Evolutionary conservation across 2,329 filamentous ascomycete genomes (phyloP), one percentile per base, ranked within the genome.

Genomic region (Aspergillus carbonarius): DNA sequence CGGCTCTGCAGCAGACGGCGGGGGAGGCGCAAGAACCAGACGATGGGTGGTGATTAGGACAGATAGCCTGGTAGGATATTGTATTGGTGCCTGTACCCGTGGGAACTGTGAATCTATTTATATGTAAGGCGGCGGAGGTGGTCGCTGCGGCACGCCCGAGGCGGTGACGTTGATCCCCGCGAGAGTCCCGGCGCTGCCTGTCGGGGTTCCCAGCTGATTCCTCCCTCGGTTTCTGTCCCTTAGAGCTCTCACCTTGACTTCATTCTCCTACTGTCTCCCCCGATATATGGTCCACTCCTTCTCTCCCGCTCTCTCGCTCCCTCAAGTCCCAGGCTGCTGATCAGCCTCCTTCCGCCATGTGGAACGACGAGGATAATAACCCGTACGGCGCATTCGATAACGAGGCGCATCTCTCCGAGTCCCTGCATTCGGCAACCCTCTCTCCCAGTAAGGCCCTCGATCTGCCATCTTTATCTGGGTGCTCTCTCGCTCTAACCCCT

Each of bases 311-410:
- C 51, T 53, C 47, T 53, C 44, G 10, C 30, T 32, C 9, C 30
- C 30, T 32, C 10, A 59, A 32, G 17, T 39, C 37, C 56, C 50
- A 66, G 64, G 63, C 64, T 63, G 59, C 59, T 60, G 54, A 55
- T 58, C 60, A 62, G 58, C 60, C 57, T 32, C 58, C 58, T 58
- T 23, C 39, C 44, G 83, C 69, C 67, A 98, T 98, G 93, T 98
- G 93, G 93, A 96, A 97, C 83, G 93, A 98, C 82, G 93, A 98
- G 79, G 92, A 98, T 73, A 98, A 98, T 79, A 98, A 98, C 75
- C 93, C 93, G 5, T 97, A 98, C 72, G 93, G 92, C 70, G 93
- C 91, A 76, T 97, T 96, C 80, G 91, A 95, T 75, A 89, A 90
- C 69, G 91, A 96, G 76, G 91, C 90, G 62, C 86, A 89, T 74